Percentiles rank a stretch among this genome's conserved stretches.
phyloP scores from a whole-genome alignment of 805 yeast genomes.

The Saturnispora hagleri region DNA sequence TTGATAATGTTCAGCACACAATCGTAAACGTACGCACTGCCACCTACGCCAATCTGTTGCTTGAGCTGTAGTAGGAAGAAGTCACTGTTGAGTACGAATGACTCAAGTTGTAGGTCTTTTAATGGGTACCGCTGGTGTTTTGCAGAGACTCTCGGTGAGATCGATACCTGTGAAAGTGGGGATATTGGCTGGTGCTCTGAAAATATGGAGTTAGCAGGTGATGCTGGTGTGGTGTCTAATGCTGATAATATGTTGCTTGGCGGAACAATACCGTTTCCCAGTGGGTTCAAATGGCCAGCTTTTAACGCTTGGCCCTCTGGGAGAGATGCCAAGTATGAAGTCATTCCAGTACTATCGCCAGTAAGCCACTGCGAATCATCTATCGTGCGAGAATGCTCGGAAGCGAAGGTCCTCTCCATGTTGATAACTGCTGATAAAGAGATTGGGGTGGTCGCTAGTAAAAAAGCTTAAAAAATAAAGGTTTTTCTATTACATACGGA shows the following conservation, averaged over 20 bases:
- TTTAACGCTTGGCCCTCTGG: background rate
- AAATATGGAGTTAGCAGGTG: conserved; percentile 2
- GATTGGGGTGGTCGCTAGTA: background rate
- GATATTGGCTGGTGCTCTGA: background rate
- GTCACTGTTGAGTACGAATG: conserved; percentile 16
- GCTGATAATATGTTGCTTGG: background rate
- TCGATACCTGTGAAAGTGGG: conserved; percentile 3
- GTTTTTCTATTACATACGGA: background rate
- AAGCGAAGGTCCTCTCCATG: background rate
- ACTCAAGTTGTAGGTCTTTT: conserved; percentile 12
- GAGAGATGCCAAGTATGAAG: background rate
- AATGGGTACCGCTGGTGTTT: conserved; percentile 12
- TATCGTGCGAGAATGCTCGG: background rate
- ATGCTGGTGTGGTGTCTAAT: conserved; percentile 6
- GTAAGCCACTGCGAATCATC: background rate
- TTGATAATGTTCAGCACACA: conserved; percentile 14
- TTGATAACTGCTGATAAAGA: background rate
- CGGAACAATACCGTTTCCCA: background rate
- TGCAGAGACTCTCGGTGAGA: background rate
- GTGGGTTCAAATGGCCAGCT: background rate
- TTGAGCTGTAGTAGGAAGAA: conserved; percentile 17
- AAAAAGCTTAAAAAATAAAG: background rate
- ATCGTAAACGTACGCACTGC: conserved; percentile 24
- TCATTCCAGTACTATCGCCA: background rate
- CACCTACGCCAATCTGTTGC: conserved; percentile 22